Evolutionary conservation across 495 filamentous ascomycete species (phyloP).

Genomic region (Annulohypoxylon moriforme): DNA sequence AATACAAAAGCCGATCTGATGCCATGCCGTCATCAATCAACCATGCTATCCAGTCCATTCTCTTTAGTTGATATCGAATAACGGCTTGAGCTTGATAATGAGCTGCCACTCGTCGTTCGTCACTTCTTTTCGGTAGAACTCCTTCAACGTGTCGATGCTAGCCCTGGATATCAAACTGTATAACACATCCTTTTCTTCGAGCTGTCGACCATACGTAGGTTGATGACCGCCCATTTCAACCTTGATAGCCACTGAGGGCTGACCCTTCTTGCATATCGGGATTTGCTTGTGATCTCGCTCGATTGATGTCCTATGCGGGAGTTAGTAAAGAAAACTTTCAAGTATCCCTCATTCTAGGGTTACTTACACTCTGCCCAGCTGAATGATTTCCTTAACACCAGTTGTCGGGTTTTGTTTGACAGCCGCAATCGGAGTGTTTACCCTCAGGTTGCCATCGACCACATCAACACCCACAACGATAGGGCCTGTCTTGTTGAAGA

Average conservation of each 20-base stretch:
- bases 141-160: slow-evolving; percentile 95
- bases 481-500: slow-evolving; percentile 98
- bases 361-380: slow-evolving; percentile 94
- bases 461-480: slow-evolving; percentile 98
- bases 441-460: slow-evolving; percentile 81
- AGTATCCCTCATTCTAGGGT: slow-evolving; percentile 4
- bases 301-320: slow-evolving; percentile 79
- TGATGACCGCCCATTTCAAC: slow-evolving; percentile 94
- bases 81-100: slow-evolving; percentile 87
- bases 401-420: slow-evolving; percentile 84
- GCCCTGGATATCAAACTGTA: slow-evolving; percentile 87
- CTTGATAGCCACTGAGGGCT: slow-evolving; percentile 96
- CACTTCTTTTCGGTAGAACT: slow-evolving; percentile 92
- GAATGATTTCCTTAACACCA: slow-evolving; percentile 82
- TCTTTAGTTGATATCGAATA: slow-evolving; percentile 86
- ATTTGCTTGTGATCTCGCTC: slow-evolving; percentile 98
- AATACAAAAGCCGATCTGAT: not conserved
- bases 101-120: slow-evolving; percentile 94
- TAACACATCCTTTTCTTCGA: slow-evolving; percentile 91
- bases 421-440: slow-evolving; percentile 89
- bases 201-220: slow-evolving; percentile 92
- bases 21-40: not conserved
- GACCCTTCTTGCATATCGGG: slow-evolving; percentile 89
- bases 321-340: slow-evolving; percentile 28
- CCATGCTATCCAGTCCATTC: not conserved